phyloP scores from a whole-genome alignment of 176 grass and related monocot genomes.

The Ensete glaucum region DNA sequence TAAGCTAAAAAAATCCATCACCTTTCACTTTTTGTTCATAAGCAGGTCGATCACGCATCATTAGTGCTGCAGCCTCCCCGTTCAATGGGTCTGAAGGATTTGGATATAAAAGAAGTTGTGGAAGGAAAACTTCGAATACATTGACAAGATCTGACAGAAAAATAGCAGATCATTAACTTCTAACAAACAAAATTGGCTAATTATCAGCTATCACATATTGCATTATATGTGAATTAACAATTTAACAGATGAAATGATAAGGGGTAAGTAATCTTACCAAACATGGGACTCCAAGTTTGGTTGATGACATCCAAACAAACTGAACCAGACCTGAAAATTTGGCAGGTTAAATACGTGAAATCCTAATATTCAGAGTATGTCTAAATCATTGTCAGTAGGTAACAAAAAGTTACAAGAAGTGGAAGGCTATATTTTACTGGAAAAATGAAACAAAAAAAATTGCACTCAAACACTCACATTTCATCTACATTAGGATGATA shows the following conservation, averaged over 20 bases:
- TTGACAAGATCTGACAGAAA: slow-evolving; percentile 16
- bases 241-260: background rate
- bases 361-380: background rate
- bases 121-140: slow-evolving; percentile 16
- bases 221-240: background rate
- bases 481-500: slow-evolving; percentile 18
- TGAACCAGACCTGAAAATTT: slow-evolving; percentile 12
- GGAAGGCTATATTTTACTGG: background rate
- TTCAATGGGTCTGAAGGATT: slow-evolving; percentile 20
- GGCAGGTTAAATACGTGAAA: background rate
- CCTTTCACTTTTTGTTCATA: slow-evolving; percentile 21
- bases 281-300: slow-evolving; percentile 21
- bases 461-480: background rate
- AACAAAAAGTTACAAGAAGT: background rate
- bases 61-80: slow-evolving; percentile 14
- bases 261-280: slow-evolving; percentile 7
- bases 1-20: background rate
- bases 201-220: background rate
- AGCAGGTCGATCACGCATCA: slow-evolving; percentile 16
- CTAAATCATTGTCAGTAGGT: background rate
- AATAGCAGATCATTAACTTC: background rate
- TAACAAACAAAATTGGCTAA: background rate
- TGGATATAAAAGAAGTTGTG: slow-evolving; percentile 13
- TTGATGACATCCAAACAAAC: slow-evolving; percentile 25
- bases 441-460: too few relatives aligned